Percentiles rank a stretch among this genome's conserved stretches.
These are phyloP conservation scores for Pseudocercospora ulei DNA, from an alignment of 2,329 filamentous ascomycete species.

Conservation along the genomic window DNA sequence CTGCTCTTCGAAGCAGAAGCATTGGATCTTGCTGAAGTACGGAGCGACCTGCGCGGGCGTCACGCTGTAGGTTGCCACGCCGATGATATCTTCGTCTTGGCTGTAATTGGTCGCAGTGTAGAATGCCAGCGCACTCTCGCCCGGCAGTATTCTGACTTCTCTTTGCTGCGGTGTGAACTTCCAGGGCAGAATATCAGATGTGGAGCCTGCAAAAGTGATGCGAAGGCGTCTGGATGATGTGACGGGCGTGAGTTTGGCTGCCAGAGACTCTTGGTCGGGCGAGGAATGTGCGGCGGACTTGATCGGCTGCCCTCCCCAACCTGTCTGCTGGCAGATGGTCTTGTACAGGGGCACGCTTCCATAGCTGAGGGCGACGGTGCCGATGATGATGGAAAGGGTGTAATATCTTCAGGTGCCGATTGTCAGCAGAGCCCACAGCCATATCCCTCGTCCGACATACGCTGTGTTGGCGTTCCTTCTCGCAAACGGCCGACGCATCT, in stretches of 20 bases:
- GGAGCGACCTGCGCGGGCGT: constrained; percentile 90
- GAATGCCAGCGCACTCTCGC: constrained; percentile 93
- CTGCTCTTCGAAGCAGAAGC: constrained; percentile 97
- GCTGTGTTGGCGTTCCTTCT: constrained; percentile 59
- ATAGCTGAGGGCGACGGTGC: constrained; percentile 70
- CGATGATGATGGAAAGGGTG: constrained; percentile 64
- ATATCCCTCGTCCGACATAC: constrained; percentile 36
- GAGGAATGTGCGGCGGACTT: constrained; percentile 69
- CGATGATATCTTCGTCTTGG: constrained; percentile 78
- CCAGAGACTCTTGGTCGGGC: constrained; percentile 45
- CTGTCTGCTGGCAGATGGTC: constrained; percentile 78
- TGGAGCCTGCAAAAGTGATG: constrained; percentile 91
- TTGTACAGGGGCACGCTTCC: constrained; percentile 80
- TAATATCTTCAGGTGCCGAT: constrained; percentile 51
- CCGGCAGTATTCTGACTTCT: constrained; percentile 87
- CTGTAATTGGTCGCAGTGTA: constrained; percentile 93
- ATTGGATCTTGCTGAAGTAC: constrained; percentile 99
- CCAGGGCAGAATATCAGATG: constrained; percentile 92
- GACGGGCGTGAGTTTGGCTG: constrained; percentile 69
- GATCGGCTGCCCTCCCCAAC: constrained; percentile 88
- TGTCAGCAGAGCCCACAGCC: constrained; percentile 16
- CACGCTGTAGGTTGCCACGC: constrained; percentile 94
- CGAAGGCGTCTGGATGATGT: constrained; percentile 73
- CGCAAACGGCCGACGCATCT: constrained; percentile 55
- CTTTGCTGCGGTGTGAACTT: constrained; percentile 95